phyloP scores from a whole-genome alignment of 352 stramenopile genomes.

The Phytophthora pisi region DNA sequence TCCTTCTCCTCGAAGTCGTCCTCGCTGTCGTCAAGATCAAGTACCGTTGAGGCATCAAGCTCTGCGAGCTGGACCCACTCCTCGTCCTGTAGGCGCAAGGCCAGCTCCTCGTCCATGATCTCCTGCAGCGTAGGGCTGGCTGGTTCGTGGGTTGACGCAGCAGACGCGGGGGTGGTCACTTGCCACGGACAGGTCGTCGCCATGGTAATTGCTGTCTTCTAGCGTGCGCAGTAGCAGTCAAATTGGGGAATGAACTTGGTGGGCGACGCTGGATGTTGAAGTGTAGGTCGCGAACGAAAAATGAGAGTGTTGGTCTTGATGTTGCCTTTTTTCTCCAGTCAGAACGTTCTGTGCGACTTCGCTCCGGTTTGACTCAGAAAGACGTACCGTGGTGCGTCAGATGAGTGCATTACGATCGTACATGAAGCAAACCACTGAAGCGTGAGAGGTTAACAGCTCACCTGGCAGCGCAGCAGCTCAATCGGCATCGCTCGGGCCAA shows the following conservation, averaged over 20 bases:
- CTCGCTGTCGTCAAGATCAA: constrained; percentile 15
- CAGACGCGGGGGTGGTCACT: constrained; percentile 3
- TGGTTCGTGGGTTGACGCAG: constrained; percentile 6
- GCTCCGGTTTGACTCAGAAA: constrained; percentile 9
- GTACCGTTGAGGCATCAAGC: constrained; percentile 1
- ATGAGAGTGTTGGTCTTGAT: constrained; percentile 17
- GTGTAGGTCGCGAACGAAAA: constrained; percentile 6
- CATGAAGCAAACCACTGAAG: too few relatives aligned
- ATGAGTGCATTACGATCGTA: background rate
- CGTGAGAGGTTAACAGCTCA: too few relatives aligned
- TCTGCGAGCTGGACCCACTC: constrained; percentile 23
- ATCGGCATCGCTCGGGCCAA: too few relatives aligned
- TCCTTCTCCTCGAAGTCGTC: constrained; percentile 27
- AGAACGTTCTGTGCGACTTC: constrained; percentile 23
- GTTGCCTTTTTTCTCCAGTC: constrained; percentile 17
- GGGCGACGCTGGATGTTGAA: constrained; percentile 12
- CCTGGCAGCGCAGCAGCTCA: too few relatives aligned
- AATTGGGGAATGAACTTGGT: constrained; percentile 18
- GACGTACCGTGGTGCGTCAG: constrained; percentile 3
- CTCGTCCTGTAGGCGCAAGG: constrained; percentile 42
- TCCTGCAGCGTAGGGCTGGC: constrained; percentile 50
- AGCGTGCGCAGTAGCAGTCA: constrained; percentile 1
- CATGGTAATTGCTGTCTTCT: constrained; percentile 6
- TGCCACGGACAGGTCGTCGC: constrained; percentile 24
- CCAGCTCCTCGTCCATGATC: constrained; percentile 73